Conservation (phyloP, 2,329 filamentous ascomycete species). For the Penicillium hesseltinei region DNA sequence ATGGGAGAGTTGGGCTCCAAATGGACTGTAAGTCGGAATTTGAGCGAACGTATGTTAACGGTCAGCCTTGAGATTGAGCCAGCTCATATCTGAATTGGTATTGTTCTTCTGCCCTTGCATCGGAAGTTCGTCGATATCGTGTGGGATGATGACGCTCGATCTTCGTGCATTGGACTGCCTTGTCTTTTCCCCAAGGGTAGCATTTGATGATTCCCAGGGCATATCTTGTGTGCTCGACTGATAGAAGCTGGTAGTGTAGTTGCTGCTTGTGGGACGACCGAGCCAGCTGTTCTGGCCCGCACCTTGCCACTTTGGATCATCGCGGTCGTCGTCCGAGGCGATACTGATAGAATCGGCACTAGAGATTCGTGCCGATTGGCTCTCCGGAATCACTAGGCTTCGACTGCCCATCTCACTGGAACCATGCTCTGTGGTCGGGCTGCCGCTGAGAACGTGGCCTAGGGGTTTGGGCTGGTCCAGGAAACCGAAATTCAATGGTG, state of each 20-base stretch:
- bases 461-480: slow-evolving; percentile 41
- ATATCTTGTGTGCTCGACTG: slow-evolving; percentile 28
- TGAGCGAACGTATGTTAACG: slow-evolving; percentile 15
- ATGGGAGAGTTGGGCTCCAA: background rate
- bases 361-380: slow-evolving; percentile 45
- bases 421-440: slow-evolving; percentile 42
- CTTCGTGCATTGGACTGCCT: slow-evolving; percentile 24
- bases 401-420: slow-evolving; percentile 27
- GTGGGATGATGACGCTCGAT: slow-evolving; percentile 37
- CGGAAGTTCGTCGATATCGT: slow-evolving; percentile 26
- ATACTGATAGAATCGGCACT: slow-evolving; percentile 43
- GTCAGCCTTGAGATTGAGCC: slow-evolving; percentile 41
- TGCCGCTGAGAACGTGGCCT: slow-evolving; percentile 41
- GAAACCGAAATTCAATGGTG: slow-evolving; percentile 37
- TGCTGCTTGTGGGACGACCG: slow-evolving; percentile 42
- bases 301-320: slow-evolving; percentile 27
- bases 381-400: slow-evolving; percentile 37
- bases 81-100: slow-evolving; percentile 45
- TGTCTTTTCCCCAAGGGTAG: slow-evolving; percentile 18
- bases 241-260: slow-evolving; percentile 42
- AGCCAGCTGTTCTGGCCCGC: slow-evolving; percentile 30
- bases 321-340: slow-evolving; percentile 37
- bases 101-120: slow-evolving; percentile 18
- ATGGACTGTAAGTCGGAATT: background rate
- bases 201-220: slow-evolving; percentile 17